Percentiles rank a stretch among this genome's conserved stretches.
These are phyloP conservation scores for Crepidotus variabilis DNA, from an alignment of 768 basidiomycete genomes.

Conservation along the genomic window DNA sequence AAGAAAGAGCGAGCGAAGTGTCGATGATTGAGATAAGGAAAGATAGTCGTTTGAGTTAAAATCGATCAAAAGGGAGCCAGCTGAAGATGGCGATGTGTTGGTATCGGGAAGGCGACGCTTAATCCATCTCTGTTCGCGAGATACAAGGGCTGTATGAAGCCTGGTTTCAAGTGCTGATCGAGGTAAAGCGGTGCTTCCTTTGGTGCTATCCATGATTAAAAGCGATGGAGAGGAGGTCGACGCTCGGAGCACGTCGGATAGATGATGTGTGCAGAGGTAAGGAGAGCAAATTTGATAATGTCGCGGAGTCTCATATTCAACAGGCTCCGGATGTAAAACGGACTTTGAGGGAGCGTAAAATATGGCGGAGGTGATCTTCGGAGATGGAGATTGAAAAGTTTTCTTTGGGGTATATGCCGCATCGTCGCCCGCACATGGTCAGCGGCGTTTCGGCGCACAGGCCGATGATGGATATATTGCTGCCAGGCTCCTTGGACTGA, in stretches of 20 bases:
- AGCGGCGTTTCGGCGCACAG: no score
- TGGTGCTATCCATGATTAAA: no score
- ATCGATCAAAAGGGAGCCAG: conserved; percentile 40
- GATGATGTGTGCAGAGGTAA: no score
- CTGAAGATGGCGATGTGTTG: conserved; percentile 31
- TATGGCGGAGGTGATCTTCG: not conserved
- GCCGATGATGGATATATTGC: no score
- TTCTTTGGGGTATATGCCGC: not conserved
- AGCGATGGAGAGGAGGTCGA: no score
- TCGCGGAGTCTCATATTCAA: no score
- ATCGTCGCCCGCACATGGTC: no score
- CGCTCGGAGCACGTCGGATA: no score
- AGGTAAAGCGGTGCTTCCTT: not conserved
- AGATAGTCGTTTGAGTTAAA: conserved; percentile 95
- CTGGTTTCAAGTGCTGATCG: conserved; percentile 26
- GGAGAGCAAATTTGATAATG: no score
- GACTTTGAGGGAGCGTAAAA: not conserved
- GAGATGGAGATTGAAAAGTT: not conserved
- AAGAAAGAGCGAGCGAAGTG: conserved; percentile 59
- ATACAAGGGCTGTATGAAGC: conserved; percentile 51
- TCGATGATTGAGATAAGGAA: conserved; percentile 61
- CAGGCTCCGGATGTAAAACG: not conserved
- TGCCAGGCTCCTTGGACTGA: no score
- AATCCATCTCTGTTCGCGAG: conserved; percentile 64
- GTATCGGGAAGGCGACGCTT: conserved; percentile 66